Conservation (phyloP, 2,329 filamentous ascomycete species). For the Pseudocercospora vitis region DNA sequence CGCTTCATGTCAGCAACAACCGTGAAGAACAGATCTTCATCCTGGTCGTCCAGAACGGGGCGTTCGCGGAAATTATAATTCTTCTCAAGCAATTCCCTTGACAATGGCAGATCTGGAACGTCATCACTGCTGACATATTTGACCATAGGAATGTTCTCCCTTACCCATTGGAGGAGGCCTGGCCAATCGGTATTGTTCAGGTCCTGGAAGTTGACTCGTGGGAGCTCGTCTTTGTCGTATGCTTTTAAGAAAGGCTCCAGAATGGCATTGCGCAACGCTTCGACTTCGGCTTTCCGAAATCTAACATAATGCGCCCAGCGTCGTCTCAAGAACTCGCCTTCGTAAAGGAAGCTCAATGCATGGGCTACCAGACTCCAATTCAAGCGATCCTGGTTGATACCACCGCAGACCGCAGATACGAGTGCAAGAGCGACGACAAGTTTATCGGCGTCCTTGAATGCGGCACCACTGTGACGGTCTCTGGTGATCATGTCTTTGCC, state of each 20-base stretch:
- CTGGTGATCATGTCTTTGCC: conserved; percentile 15
- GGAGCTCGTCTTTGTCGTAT: conserved; percentile 63
- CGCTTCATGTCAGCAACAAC: conserved; percentile 24
- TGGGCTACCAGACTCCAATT: conserved; percentile 47
- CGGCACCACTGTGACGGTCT: conserved; percentile 22
- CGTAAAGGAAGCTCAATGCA: conserved; percentile 40
- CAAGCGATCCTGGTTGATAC: conserved; percentile 36
- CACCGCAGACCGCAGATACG: conserved; percentile 38
- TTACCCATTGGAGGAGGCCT: conserved; percentile 65
- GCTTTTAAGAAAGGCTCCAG: conserved; percentile 65
- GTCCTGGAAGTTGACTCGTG: conserved; percentile 63
- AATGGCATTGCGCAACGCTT: conserved; percentile 62
- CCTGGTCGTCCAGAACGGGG: conserved; percentile 16
- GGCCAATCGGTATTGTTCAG: conserved; percentile 68
- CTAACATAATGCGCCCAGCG: conserved; percentile 39
- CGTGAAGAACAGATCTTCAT: conserved; percentile 26
- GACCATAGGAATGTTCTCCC: conserved; percentile 43
- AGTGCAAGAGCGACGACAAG: conserved; percentile 38
- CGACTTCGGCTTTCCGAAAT: conserved; percentile 29
- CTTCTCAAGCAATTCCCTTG: not conserved
- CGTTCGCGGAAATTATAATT: conserved; percentile 21
- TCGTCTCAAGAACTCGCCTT: conserved; percentile 41
- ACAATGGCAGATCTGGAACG: conserved; percentile 16
- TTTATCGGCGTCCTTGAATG: conserved; percentile 34
- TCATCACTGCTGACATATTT: conserved; percentile 45